A percentile compares a stretch with the other conserved stretches of the same genome.
These are phyloP conservation scores for Exobasidium rhododendri DNA, from an alignment of 1,284 basidiomycete species.

Conservation along the genomic window DNA sequence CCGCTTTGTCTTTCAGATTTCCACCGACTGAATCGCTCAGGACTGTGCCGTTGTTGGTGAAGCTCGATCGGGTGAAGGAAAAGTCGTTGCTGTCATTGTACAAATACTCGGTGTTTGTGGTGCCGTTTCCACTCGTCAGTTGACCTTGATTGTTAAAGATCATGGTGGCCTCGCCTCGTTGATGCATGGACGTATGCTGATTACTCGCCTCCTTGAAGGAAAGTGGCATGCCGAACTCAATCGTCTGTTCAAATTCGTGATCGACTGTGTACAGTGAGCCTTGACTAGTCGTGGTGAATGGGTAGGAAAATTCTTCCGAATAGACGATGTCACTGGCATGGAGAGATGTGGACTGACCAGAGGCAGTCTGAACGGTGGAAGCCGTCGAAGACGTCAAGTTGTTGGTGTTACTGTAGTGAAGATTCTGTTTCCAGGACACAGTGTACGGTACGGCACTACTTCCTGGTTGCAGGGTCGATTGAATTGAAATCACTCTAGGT, in stretches of 20 bases:
- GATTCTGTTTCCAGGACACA: slow-evolving; percentile 10
- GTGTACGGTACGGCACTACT: not conserved
- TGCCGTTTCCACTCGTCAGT: not conserved
- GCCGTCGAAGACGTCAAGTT: not conserved
- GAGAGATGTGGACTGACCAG: not conserved
- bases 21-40: slow-evolving; percentile 1
- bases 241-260: not conserved
- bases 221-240: not conserved
- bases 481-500: slow-evolving; percentile 7
- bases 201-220: slow-evolving; percentile 1
- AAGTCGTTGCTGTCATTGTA: slow-evolving; percentile 1
- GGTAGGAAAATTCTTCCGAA: not conserved
- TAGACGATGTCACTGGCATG: not conserved
- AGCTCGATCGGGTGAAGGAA: not conserved
- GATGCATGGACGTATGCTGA: not conserved
- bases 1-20: not conserved
- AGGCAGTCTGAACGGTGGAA: not conserved
- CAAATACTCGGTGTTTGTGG: not conserved
- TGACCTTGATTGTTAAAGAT: not conserved
- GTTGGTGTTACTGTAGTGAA: slow-evolving; percentile 1
- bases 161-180: not conserved
- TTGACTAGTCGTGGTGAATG: not conserved
- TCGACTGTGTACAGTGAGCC: not conserved
- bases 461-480: not conserved
- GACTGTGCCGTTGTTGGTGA: not conserved